Base-by-base conservation (phyloP, 108 stramenopile genomes). In the Stephanodiscus triporus region DNA sequence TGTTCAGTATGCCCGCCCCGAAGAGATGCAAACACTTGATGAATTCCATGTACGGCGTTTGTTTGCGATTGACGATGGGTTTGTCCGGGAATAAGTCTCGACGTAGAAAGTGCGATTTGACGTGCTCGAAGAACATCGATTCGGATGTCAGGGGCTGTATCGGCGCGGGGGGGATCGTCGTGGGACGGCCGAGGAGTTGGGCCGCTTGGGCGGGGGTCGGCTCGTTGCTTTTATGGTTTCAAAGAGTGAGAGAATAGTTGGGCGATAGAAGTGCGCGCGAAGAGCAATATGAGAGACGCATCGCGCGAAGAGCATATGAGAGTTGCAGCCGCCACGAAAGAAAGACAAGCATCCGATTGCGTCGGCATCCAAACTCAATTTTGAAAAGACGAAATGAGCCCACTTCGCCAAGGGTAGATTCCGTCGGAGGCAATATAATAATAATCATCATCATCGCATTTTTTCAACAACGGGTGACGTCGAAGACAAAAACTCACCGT, bases 1-100 rank as follows among this genome's bases (percentile, higher is more conserved):
- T 91, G 61, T 83, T 90, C 54, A 99, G 57, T 17, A 97, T 81
- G 22, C 95, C 95, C 4, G 87, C 74, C 17, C 91, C 94, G 77
- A 87, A 96, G 53, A 97, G 75, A 69, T 95, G 95, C 40, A 97
- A 62, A 49, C 89, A 88, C 77, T 97, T 97, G 54, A 97, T 75
- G 69, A 99, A 98, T 79, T 98, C 97, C 42, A 84, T 65, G 53
- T 92, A 87, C 17, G 94, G 94, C 30, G 95, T 92, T 48, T 92
- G 87, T n/a, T 87, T 84, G 9, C 73, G 71, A 42, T 68, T 63
- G 23, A 83, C 85, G n/a, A 84, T 64, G 17, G 90, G 83, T 63
- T 91, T 93, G 60, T 92, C 92, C 29, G 91, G 87, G 20, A 84
- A 82, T 27, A 95, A 81, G 56, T 92, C 95, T 27, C 76, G 78